phyloP scores from a whole-genome alignment of 768 basidiomycete species.

The Hygrocybe coccinea region DNA sequence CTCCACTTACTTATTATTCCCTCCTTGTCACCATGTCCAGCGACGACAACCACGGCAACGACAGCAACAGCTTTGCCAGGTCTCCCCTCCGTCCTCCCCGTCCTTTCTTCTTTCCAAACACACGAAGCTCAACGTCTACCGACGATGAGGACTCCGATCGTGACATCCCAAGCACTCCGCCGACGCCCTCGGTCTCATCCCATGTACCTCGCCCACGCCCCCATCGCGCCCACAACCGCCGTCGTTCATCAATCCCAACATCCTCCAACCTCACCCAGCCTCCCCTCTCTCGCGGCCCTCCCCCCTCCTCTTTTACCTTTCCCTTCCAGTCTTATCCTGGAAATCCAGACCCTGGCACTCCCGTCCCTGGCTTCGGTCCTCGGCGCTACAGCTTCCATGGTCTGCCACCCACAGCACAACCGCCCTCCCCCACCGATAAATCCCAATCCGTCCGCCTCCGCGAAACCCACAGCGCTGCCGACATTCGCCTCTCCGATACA shows the following conservation, averaged over 20 bases:
- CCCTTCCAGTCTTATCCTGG: slow-evolving; percentile 63
- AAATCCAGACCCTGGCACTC: slow-evolving; percentile 56
- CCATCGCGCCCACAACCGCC: too few relatives aligned
- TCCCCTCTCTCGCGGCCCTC: slow-evolving; percentile 14
- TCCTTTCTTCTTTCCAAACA: not conserved
- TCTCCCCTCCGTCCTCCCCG: not conserved
- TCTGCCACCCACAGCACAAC: not conserved
- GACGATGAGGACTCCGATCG: not conserved
- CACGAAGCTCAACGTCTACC: not conserved
- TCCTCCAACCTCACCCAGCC: not conserved
- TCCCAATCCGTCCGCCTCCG: not conserved
- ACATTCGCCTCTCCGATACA: not conserved
- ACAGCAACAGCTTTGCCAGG: not conserved
- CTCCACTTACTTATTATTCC: too few relatives aligned
- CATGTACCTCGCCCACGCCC: too few relatives aligned
- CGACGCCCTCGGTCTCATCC: too few relatives aligned
- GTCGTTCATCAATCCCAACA: too few relatives aligned
- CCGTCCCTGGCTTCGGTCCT: slow-evolving; percentile 29
- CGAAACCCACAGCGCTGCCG: not conserved
- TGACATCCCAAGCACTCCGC: not conserved
- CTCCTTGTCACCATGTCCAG: not conserved
- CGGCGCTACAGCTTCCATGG: not conserved
- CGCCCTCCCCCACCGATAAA: not conserved
- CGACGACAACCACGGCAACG: not conserved
- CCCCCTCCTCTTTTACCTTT: slow-evolving; percentile 36